phyloP scores from a whole-genome alignment of 2,329 filamentous ascomycete genomes.

The Dactylonectria estremocensis region DNA sequence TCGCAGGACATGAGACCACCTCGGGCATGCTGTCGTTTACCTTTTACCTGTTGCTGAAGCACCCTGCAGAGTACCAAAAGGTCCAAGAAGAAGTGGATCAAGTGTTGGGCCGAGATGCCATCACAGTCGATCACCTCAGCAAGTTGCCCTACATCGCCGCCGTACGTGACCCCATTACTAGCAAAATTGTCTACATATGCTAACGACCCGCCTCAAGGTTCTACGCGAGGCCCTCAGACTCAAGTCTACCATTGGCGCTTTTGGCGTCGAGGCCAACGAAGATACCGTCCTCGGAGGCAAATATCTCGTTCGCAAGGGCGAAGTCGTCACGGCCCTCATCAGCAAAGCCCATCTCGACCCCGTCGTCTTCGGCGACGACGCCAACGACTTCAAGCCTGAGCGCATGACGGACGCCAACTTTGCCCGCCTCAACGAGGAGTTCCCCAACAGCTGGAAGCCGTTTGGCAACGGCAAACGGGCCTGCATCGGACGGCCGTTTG shows the following conservation, averaged over 20 bases:
- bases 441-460: conserved; percentile 77
- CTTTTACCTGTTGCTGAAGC: conserved; percentile 76
- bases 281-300: conserved; percentile 72
- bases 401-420: conserved; percentile 81
- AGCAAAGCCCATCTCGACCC: conserved; percentile 73
- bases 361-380: conserved; percentile 75
- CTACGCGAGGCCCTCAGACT: conserved; percentile 78
- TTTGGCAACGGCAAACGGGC: conserved; percentile 81
- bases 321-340: conserved; percentile 66
- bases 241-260: conserved; percentile 71
- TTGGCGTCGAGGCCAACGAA: conserved; percentile 68
- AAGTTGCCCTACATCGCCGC: conserved; percentile 78
- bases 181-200: not conserved
- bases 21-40: conserved; percentile 76
- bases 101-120: conserved; percentile 71
- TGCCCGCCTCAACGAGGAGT: conserved; percentile 71
- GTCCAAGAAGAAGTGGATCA: conserved; percentile 78
- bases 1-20: conserved; percentile 81
- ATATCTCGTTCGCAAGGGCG: conserved; percentile 69
- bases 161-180: conserved; percentile 31
- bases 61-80: conserved; percentile 71
- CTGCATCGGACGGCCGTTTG: conserved; percentile 82
- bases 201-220: conserved; percentile 38
- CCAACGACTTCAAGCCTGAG: conserved; percentile 77
- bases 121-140: conserved; percentile 73